Percentiles rank a stretch among this genome's conserved stretches.
These are phyloP conservation scores for Vitis vinifera DNA, from an alignment of 164 flowering plant species.

Conservation along the genomic window ASM3070453v1 NC_081818.1:24433001-24433500, in stretches of 20 bases:
- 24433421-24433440: conserved; percentile 14
- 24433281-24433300: not conserved
- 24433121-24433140: conserved; percentile 59
- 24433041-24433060: conserved; percentile 45
- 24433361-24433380: conserved; percentile 4
- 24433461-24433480: too few species aligned
- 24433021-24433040: conserved; percentile 48
- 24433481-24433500: too few species aligned
- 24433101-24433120: conserved; percentile 44
- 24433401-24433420: not conserved
- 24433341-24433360: not conserved
- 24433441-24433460: not conserved
- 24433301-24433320: conserved; percentile 3
- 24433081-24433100: conserved; percentile 34
- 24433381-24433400: not conserved
- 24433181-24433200: not conserved
- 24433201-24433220: not conserved
- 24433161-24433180: not conserved
- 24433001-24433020: conserved; percentile 48
- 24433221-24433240: not conserved
- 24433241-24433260: not conserved
- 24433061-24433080: conserved; percentile 50
- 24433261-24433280: not conserved
- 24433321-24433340: not conserved
- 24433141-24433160: not conserved